Conservation (phyloP, 257 asterid genomes). For the Jacaranda copaia region DNA sequence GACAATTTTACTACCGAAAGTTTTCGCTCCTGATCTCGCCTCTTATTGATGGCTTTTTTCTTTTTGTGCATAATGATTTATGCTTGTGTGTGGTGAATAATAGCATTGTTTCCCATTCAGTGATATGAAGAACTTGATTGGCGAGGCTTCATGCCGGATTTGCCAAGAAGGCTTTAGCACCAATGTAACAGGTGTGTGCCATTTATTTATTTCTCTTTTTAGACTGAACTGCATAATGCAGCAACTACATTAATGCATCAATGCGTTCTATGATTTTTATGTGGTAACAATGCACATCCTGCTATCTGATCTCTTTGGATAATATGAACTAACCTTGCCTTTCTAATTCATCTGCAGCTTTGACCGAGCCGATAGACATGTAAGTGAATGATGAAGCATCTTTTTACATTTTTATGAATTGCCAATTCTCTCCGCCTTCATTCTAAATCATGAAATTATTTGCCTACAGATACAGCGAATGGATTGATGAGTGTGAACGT, state of each 20-base stretch:
- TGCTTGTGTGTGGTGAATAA: not conserved
- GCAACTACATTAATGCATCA: not conserved
- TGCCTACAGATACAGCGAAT: conserved; percentile 76
- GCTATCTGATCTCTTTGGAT: not conserved
- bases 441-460: not conserved
- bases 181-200: conserved; percentile 51
- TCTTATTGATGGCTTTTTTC: not conserved
- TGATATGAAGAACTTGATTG: conserved; percentile 72
- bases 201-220: not conserved
- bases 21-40: not conserved
- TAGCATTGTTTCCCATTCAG: conserved; percentile 40
- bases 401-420: not conserved
- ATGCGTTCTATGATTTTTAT: not conserved
- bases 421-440: not conserved
- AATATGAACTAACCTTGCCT: conserved; percentile 19
- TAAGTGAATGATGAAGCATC: conserved; percentile 41
- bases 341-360: conserved; percentile 51
- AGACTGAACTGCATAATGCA: not conserved
- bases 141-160: conserved; percentile 65
- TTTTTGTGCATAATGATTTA: not conserved
- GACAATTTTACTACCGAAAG: not conserved
- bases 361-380: conserved; percentile 74
- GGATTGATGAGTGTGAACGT: conserved; percentile 98
- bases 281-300: not conserved
- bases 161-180: conserved; percentile 81